Evolutionary conservation across 1,284 basidiomycete species (phyloP).

Genomic region (Malassezia furfur): DNA sequence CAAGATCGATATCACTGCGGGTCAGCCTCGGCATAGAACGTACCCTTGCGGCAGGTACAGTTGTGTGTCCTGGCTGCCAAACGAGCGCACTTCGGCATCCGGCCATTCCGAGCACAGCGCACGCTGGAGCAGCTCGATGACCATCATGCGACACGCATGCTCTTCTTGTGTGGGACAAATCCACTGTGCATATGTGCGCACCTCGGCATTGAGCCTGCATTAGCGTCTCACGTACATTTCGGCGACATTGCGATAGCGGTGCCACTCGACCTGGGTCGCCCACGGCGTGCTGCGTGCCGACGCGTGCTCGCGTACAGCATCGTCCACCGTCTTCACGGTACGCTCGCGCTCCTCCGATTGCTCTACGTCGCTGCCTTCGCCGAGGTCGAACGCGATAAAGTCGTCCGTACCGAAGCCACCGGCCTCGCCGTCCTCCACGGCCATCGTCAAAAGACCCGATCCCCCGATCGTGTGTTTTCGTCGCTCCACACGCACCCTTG

Average conservation of each 20-base stretch:
- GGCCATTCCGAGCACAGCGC: slow-evolving; percentile 62
- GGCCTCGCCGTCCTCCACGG: neutral
- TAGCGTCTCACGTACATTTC: slow-evolving; percentile 23
- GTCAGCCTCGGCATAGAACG: slow-evolving; percentile 47
- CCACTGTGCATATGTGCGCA: slow-evolving; percentile 66
- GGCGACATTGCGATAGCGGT: slow-evolving; percentile 65
- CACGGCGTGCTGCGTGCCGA: slow-evolving; percentile 65
- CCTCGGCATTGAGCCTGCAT: slow-evolving; percentile 34
- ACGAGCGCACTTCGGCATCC: slow-evolving; percentile 73
- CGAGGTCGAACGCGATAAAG: slow-evolving; percentile 38
- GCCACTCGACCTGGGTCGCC: slow-evolving; percentile 67
- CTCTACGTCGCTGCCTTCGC: neutral
- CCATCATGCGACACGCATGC: slow-evolving; percentile 68
- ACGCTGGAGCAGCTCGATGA: slow-evolving; percentile 64
- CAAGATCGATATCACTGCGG: slow-evolving; percentile 55
- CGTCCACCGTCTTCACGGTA: slow-evolving; percentile 27
- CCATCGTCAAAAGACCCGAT: neutral
- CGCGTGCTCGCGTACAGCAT: slow-evolving; percentile 57
- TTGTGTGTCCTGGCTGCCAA: slow-evolving; percentile 88
- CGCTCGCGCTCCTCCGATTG: slow-evolving; percentile 4
- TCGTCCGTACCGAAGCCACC: slow-evolving; percentile 18
- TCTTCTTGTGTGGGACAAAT: slow-evolving; percentile 77
- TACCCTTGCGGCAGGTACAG: slow-evolving; percentile 87
- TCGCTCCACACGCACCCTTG: neutral
- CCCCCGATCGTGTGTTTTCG: neutral